Conservation (phyloP, 495 filamentous ascomycete genomes). For the Bryoglossum gracile region DNA sequence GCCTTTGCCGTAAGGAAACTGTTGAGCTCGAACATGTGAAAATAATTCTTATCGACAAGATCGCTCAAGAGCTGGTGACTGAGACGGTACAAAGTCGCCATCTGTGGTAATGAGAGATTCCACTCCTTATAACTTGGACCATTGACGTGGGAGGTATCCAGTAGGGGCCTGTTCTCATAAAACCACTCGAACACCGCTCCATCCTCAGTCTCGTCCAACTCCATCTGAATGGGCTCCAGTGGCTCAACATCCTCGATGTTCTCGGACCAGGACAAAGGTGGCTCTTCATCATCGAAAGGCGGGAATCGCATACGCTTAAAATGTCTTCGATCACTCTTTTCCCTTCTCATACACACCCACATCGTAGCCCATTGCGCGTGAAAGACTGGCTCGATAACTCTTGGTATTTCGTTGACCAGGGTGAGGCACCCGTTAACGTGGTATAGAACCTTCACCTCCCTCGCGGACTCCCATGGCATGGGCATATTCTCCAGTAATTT, state of each 20-base stretch:
- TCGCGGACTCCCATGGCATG: slow-evolving; percentile 97
- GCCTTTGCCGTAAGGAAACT: slow-evolving; percentile 97
- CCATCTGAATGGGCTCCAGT: slow-evolving; percentile 97
- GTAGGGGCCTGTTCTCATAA: slow-evolving; percentile 87
- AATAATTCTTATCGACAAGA: slow-evolving; percentile 92
- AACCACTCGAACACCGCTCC: slow-evolving; percentile 90
- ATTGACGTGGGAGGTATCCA: slow-evolving; percentile 91
- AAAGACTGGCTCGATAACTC: slow-evolving; percentile 97
- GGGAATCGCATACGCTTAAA: slow-evolving; percentile 99
- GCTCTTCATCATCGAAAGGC: slow-evolving; percentile 98
- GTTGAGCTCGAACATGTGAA: slow-evolving; percentile 94
- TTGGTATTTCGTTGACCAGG: slow-evolving; percentile 91
- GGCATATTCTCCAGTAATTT: slow-evolving; percentile 99
- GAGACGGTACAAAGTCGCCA: slow-evolving; percentile 89
- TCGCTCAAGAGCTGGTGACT: slow-evolving; percentile 90
- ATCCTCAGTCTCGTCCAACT: slow-evolving; percentile 95
- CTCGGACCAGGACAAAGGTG: slow-evolving; percentile 94
- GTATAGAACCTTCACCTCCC: slow-evolving; percentile 96
- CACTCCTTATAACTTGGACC: slow-evolving; percentile 95
- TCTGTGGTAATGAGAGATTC: slow-evolving; percentile 91
- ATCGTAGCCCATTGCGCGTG: slow-evolving; percentile 99
- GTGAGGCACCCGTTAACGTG: slow-evolving; percentile 98
- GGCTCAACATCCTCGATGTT: slow-evolving; percentile 99
- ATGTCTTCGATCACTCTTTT: slow-evolving; percentile 92
- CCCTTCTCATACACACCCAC: slow-evolving; percentile 98